phyloP scores from a whole-genome alignment of 805 yeast species.

The Hanseniaspora clermontiae region DNA sequence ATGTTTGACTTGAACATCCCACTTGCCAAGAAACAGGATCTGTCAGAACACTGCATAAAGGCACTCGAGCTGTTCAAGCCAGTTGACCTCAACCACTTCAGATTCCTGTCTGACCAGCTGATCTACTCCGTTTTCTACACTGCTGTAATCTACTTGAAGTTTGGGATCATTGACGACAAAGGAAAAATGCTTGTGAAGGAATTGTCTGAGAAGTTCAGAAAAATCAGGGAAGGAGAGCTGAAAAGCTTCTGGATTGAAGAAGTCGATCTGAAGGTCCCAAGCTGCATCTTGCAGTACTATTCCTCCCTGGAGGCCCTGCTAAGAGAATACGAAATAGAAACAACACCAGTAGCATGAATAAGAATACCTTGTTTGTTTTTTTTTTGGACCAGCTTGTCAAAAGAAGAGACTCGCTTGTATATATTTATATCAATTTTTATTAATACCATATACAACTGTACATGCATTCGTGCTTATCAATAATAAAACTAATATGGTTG shows the following conservation, averaged over 20 bases:
- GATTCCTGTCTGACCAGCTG: conserved; percentile 20
- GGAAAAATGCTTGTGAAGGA: conserved; percentile 16
- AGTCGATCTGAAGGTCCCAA: conserved; percentile 21
- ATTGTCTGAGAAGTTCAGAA: conserved; percentile 19
- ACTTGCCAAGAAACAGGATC: conserved; percentile 13
- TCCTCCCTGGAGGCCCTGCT: conserved; percentile 19
- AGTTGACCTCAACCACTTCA: conserved; percentile 17
- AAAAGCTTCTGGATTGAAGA: conserved; percentile 24
- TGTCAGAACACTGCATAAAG: conserved; percentile 16
- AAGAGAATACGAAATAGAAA: conserved; percentile 13
- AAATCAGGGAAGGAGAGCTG: conserved; percentile 20
- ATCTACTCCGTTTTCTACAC: conserved; percentile 18
- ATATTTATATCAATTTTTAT: too few species aligned
- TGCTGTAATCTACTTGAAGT: conserved; percentile 15
- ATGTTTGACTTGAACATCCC: conserved; percentile 17
- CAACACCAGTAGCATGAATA: not conserved
- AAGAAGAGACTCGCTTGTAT: too few species aligned
- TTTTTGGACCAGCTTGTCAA: not conserved
- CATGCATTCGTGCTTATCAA: too few species aligned
- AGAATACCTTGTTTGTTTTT: not conserved
- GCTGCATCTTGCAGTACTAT: conserved; percentile 21
- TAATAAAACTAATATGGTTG: too few species aligned
- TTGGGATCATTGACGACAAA: conserved; percentile 12
- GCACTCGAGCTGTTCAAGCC: conserved; percentile 17
- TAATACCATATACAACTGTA: not conserved